Conservation (phyloP, 1,284 basidiomycete species). For the Microbotryomycetes sp. region DNA sequence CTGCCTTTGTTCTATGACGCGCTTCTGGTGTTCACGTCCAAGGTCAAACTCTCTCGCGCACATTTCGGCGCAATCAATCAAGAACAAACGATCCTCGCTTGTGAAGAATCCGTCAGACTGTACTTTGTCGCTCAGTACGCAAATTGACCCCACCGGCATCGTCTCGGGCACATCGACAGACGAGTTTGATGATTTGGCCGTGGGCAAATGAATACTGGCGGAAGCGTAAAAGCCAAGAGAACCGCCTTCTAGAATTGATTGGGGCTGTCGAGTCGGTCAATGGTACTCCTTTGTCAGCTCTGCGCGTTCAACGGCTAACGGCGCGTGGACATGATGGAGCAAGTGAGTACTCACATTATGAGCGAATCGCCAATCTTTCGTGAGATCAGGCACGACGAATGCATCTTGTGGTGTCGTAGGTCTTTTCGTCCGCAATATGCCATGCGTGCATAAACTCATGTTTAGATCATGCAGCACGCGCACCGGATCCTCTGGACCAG, state of each 20-base stretch:
- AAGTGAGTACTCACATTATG: conserved; percentile 2
- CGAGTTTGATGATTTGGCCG: not conserved
- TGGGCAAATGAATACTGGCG: conserved; percentile 15
- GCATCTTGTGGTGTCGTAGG: conserved; percentile 2
- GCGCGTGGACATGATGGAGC: not conserved
- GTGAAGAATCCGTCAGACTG: conserved; percentile 4
- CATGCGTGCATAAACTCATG: conserved; percentile 16
- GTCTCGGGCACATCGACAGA: not conserved
- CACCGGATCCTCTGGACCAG: conserved; percentile 5
- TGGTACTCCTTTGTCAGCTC: not conserved
- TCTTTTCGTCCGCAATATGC: conserved; percentile 7
- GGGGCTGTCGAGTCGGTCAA: not conserved
- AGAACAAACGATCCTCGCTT: conserved; percentile 14
- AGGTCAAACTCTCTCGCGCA: conserved; percentile 11
- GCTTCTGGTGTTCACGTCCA: conserved; percentile 5
- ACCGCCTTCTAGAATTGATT: conserved; percentile 12
- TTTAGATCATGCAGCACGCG: conserved; percentile 8
- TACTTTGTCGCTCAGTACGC: conserved; percentile 11
- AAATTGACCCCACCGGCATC: conserved; percentile 16
- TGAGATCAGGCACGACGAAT: conserved; percentile 23
- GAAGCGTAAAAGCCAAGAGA: conserved; percentile 19
- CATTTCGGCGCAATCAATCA: conserved; percentile 14
- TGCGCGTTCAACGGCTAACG: not conserved
- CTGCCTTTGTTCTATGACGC: conserved; percentile 9
- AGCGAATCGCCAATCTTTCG: conserved; percentile 22